These are phyloP conservation scores for Yamadazyma insecticola DNA, from an alignment of 805 yeast genomes.

Conservation along the genomic window DNA sequence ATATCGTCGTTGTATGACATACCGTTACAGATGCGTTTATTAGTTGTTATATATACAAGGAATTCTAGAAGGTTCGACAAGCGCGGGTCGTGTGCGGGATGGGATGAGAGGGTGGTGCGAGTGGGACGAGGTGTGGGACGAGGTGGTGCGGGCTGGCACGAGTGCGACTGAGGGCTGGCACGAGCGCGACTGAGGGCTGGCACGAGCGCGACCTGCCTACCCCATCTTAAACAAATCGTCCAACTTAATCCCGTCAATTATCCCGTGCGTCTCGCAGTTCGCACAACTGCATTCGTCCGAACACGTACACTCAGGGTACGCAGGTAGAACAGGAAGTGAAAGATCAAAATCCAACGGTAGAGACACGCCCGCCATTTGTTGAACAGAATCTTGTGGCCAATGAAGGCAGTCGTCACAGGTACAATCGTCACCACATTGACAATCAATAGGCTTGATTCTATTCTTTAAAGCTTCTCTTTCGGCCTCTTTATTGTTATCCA, in stretches of 20 bases:
- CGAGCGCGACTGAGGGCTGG: not conserved
- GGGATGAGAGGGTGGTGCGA: not conserved
- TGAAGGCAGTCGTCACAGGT: constrained; percentile 30
- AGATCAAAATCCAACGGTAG: not conserved
- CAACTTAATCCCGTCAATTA: constrained; percentile 36
- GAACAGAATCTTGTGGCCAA: not conserved
- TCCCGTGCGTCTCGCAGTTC: constrained; percentile 43
- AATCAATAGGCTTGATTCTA: constrained; percentile 19
- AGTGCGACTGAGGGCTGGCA: not conserved
- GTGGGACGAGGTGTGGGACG: not conserved
- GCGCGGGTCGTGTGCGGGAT: too few species aligned
- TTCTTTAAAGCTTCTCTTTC: constrained; percentile 8
- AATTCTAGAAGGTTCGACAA: not conserved
- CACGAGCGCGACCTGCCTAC: not conserved
- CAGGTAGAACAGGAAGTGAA: not conserved
- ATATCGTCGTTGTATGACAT: too few species aligned
- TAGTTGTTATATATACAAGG: not conserved
- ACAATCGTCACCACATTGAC: constrained; percentile 35
- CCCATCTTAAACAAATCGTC: constrained; percentile 28
- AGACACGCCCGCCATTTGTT: not conserved
- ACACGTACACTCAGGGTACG: constrained; percentile 18
- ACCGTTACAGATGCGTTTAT: too few species aligned
- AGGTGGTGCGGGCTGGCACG: not conserved
- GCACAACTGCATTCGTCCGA: constrained; percentile 31
- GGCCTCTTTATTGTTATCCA: constrained; percentile 12